Conservation (phyloP, 495 filamentous ascomycete genomes). For the Mytilinidion resinicola region DNA sequence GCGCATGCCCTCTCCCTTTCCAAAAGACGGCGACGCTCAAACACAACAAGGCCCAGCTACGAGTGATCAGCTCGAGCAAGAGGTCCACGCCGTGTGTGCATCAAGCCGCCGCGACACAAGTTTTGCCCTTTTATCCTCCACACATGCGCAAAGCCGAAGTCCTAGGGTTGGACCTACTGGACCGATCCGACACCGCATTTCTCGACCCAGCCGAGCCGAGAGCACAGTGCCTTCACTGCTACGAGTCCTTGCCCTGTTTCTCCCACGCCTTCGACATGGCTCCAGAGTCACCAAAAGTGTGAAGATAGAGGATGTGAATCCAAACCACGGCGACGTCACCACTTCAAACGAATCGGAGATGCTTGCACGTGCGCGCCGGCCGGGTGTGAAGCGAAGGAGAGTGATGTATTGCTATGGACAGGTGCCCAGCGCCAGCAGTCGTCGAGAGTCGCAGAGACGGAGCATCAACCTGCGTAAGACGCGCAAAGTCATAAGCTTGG, state of each 20-base stretch:
- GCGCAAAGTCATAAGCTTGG: constrained; percentile 4
- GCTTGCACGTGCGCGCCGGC: constrained; percentile 19
- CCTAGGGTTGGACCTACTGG: constrained; percentile 23
- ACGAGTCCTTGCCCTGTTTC: constrained; percentile 22
- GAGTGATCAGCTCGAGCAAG: constrained; percentile 25
- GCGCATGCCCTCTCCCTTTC: constrained; percentile 17
- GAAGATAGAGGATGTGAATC: constrained; percentile 5
- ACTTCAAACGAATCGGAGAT: constrained; percentile 26
- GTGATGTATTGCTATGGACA: constrained; percentile 30
- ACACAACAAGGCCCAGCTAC: constrained; percentile 2
- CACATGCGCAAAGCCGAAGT: constrained; percentile 23
- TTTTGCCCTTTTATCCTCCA: constrained; percentile 22
- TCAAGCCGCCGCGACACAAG: constrained; percentile 24
- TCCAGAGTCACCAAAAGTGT: constrained; percentile 8
- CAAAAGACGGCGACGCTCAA: constrained; percentile 29
- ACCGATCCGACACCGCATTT: constrained; percentile 16
- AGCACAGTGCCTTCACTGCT: constrained; percentile 20
- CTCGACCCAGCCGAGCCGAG: constrained; percentile 24
- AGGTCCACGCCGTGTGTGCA: constrained; percentile 16
- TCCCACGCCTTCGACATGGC: constrained; percentile 26
- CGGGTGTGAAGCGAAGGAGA: constrained; percentile 21
- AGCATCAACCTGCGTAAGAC: constrained; percentile 8
- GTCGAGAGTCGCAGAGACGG: constrained; percentile 8
- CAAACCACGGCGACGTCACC: constrained; percentile 15
- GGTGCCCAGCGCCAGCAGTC: constrained; percentile 16